Base-by-base conservation (phyloP, 2,329 filamentous ascomycete species). In the Penicillium polonicum region DNA sequence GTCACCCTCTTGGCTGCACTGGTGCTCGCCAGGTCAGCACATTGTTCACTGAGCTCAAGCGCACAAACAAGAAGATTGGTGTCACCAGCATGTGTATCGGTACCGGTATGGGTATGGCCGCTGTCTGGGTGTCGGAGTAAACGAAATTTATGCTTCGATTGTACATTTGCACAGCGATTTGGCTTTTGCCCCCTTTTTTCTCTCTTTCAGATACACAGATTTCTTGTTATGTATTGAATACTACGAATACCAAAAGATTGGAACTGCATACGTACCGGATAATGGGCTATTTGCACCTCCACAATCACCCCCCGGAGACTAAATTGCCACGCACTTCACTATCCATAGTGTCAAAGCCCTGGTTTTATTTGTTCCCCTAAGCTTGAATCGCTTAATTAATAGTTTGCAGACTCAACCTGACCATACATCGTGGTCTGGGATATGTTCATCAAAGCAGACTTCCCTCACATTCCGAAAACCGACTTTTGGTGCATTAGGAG, bases 61-160 rank as follows among this genome's bases (percentile, higher is more conserved):
- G 93, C 73, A 94, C 86, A 53, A 86, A 88, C 58, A 84, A 94
- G 83, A 90, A 89, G 83, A 80, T 97, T 60, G 94, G 94, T 51
- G 86, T 96, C 42, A 97, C 91, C 31, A 93, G 89, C 76, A 97
- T 97, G 94, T 99, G 94, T 74, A 80, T 97, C 49, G 94, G 93
- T 51, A 97, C 93, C 2, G 93, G 92, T 52, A 97, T 97, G 94
- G 93, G 93, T 52, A 96, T 97, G 91, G 92, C 92, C 57, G 91
- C 92, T 60, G 88, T 97, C 59, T 97, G 92, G 92, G 92, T 97
- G 65, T 90, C 91, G 3, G 92, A 96, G 82, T 96, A 91, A 73
- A 71, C 33, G 49, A 29, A 46, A 27, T 39, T n/a, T 36, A 27
- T 48, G 45, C 54, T 59, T 51, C 38, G 15, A 55, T 63, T 63